Percentiles rank a stretch among this genome's conserved stretches.
Evolutionary conservation across 148 eudicot species (phyloP).

Genomic region (Suaeda aralocaspica): DNA sequence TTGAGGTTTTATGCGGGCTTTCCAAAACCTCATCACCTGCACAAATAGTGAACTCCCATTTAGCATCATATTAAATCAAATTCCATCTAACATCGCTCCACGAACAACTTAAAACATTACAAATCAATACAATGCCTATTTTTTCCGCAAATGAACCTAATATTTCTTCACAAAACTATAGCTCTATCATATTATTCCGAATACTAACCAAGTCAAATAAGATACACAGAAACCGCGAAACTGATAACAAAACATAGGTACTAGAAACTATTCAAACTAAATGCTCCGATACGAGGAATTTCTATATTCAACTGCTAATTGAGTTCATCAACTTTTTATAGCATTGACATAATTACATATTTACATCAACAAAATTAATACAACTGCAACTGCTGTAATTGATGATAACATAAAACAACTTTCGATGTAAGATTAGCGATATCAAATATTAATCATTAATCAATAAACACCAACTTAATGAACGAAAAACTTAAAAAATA

Average conservation of each 20-base stretch:
- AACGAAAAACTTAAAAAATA: not conserved
- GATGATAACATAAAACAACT: not conserved
- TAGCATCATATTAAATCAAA: constrained; percentile 7
- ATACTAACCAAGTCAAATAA: not conserved
- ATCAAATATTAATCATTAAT: not conserved
- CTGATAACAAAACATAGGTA: not conserved
- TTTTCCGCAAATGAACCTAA: too few relatives aligned
- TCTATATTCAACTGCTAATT: too few relatives aligned
- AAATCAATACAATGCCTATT: too few relatives aligned
- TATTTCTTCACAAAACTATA: too few relatives aligned
- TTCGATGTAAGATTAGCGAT: not conserved
- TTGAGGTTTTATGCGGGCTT: constrained; percentile 52
- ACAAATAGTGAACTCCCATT: not conserved
- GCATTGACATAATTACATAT: too few relatives aligned
- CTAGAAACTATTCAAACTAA: too few relatives aligned
- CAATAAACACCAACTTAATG: not conserved
- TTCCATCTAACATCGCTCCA: too few relatives aligned
- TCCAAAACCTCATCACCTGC: constrained; percentile 54
- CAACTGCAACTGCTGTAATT: too few relatives aligned
- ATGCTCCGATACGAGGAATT: too few relatives aligned
- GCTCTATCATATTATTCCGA: not conserved
- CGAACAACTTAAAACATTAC: not conserved
- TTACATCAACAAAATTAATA: too few relatives aligned
- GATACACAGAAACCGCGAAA: not conserved
- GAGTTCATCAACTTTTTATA: too few relatives aligned